Conservation (phyloP, 352 stramenopile genomes). For the Phytophthora podocarpi region DNA sequence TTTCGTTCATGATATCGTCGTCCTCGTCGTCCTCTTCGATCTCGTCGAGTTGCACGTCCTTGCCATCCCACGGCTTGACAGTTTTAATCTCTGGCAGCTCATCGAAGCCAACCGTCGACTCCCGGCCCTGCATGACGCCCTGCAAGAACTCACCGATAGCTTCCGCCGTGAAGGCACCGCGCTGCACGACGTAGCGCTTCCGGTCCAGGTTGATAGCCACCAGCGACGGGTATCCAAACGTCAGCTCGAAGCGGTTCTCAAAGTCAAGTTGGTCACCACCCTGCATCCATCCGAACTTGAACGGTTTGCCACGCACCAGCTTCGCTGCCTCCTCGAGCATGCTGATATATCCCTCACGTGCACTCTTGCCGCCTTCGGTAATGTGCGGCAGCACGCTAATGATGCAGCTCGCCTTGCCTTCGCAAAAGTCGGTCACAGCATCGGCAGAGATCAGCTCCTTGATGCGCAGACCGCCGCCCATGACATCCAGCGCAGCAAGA, state of each 20-base stretch:
- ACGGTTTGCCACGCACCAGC: conserved; percentile 87
- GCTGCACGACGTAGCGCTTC: conserved; percentile 85
- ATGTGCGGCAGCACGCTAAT: conserved; percentile 91
- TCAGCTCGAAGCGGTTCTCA: conserved; percentile 88
- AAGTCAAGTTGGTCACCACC: conserved; percentile 85
- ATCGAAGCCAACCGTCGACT: conserved; percentile 67
- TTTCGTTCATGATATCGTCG: conserved; percentile 89
- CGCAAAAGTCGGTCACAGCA: conserved; percentile 82
- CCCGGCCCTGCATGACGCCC: conserved; percentile 69
- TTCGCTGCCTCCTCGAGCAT: conserved; percentile 86
- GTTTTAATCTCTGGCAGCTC: conserved; percentile 68
- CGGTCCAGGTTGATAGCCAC: conserved; percentile 89
- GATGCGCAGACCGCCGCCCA: conserved; percentile 79
- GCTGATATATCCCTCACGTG: conserved; percentile 83
- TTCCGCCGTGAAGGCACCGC: conserved; percentile 66
- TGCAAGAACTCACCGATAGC: conserved; percentile 81
- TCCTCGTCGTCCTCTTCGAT: conserved; percentile 85
- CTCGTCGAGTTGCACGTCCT: conserved; percentile 77
- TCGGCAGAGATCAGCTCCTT: conserved; percentile 77
- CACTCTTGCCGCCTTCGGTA: conserved; percentile 83
- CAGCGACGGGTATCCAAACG: conserved; percentile 91
- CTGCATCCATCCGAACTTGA: conserved; percentile 93
- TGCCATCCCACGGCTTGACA: conserved; percentile 77
- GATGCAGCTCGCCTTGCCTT: conserved; percentile 89
- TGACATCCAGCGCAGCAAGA: conserved; percentile 69